phyloP scores from a whole-genome alignment of 768 basidiomycete species.

The Rhizopogon vinicolor region DNA sequence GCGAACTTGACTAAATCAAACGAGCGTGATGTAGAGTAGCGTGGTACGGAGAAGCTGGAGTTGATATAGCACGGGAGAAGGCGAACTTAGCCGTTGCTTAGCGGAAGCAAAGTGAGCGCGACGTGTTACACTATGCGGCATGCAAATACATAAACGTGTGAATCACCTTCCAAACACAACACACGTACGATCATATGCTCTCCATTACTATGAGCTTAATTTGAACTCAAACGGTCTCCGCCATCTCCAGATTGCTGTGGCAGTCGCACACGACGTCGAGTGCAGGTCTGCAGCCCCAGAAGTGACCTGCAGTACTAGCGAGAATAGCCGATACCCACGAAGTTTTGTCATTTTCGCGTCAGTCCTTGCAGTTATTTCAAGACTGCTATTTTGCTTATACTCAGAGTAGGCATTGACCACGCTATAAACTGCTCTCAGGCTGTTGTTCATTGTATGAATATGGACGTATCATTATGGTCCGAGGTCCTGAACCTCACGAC shows the following conservation, averaged over 20 bases:
- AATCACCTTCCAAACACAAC: constrained; percentile 14
- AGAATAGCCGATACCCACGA: neutral
- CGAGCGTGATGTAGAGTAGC: neutral
- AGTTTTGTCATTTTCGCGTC: neutral
- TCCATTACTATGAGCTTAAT: neutral
- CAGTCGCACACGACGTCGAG: neutral
- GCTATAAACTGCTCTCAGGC: neutral
- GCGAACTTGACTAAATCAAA: neutral
- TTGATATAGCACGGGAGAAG: constrained; percentile 1
- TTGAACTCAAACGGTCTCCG: neutral
- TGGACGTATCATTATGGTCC: constrained; percentile 8
- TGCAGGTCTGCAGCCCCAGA: neutral
- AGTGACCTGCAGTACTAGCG: neutral
- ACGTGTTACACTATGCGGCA: neutral
- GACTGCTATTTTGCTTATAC: neutral
- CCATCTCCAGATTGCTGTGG: neutral
- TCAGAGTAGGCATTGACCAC: neutral
- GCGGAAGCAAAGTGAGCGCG: neutral
- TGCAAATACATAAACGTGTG: constrained; percentile 10
- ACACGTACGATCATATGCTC: neutral
- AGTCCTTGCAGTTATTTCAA: neutral
- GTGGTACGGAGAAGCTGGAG: neutral
- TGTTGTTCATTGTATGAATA: neutral
- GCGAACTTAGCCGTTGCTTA: neutral
- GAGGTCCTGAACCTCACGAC: constrained; percentile 1